Conservation (phyloP, 2,329 filamentous ascomycete genomes). For the Sporothrix euskadiensis region DNA sequence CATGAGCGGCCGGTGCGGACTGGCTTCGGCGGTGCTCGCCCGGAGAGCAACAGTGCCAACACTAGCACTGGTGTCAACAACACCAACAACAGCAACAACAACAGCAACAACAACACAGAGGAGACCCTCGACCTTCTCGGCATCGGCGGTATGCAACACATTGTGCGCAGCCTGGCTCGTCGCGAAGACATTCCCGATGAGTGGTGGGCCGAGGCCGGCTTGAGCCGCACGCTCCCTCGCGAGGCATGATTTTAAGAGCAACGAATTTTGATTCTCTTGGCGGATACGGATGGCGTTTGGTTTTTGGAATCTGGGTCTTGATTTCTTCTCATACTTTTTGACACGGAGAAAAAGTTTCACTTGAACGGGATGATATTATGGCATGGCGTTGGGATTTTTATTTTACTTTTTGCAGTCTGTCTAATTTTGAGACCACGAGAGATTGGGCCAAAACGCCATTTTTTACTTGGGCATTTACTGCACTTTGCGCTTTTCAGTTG, state of each 20-base stretch:
- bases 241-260: constrained; percentile 37
- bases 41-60: background rate
- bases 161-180: constrained; percentile 68
- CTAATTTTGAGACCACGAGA: background rate
- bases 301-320: background rate
- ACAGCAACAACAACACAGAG: constrained; percentile 28
- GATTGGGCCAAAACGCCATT: background rate
- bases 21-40: constrained; percentile 14
- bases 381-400: constrained; percentile 14
- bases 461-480: background rate
- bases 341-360: background rate
- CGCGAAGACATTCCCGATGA: constrained; percentile 77
- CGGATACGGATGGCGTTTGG: background rate
- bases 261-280: background rate
- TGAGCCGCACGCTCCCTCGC: constrained; percentile 58
- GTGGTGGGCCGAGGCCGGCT: constrained; percentile 73
- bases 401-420: background rate
- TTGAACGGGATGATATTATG: constrained; percentile 8
- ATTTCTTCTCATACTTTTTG: background rate
- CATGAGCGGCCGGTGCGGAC: constrained; percentile 34
- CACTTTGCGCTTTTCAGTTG: background rate
- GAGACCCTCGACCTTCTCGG: constrained; percentile 45
- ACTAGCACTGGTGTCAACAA: constrained; percentile 5
- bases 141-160: constrained; percentile 65
- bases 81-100: constrained; percentile 31